phyloP scores from a whole-genome alignment of 106 monocot species.

The Dendrobium chrysotoxum region DNA sequence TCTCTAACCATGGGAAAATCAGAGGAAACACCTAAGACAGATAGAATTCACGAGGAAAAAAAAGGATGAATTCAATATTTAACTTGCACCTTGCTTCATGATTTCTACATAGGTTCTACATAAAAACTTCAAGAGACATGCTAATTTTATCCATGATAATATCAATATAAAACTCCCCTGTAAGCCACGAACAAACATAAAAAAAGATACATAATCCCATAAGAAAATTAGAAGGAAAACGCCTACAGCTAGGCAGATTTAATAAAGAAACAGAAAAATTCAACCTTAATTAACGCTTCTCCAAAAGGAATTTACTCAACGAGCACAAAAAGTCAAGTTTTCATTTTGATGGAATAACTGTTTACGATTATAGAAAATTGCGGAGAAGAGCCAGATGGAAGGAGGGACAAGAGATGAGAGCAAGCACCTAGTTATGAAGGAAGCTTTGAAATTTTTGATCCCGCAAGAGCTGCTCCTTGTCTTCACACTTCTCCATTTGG shows the following conservation, averaged over 20 bases:
- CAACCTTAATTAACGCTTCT: not conserved
- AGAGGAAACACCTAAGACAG: not conserved
- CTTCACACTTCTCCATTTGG: not conserved
- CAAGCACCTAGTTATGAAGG: slow-evolving; percentile 9
- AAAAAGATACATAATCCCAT: not conserved
- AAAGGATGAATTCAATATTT: not conserved
- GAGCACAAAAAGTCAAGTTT: not conserved
- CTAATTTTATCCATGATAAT: too few relatives aligned
- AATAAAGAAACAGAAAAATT: not conserved
- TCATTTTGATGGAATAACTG: not conserved
- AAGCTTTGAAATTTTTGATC: slow-evolving; percentile 2
- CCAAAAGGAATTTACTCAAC: not conserved
- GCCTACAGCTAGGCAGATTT: not conserved
- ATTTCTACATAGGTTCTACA: not conserved
- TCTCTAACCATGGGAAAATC: not conserved
- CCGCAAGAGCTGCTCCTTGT: slow-evolving; percentile 3
- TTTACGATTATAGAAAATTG: not conserved
- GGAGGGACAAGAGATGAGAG: slow-evolving; percentile 5
- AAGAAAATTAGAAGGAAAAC: not conserved
- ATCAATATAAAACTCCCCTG: not conserved
- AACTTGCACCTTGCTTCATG: not conserved
- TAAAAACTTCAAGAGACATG: not conserved
- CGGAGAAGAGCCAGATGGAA: not conserved
- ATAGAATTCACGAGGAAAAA: not conserved
- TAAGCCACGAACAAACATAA: not conserved